Evolutionary conservation across 139 green algal genomes (phyloP).

Genomic region (Chlamydomonas incerta): DNA sequence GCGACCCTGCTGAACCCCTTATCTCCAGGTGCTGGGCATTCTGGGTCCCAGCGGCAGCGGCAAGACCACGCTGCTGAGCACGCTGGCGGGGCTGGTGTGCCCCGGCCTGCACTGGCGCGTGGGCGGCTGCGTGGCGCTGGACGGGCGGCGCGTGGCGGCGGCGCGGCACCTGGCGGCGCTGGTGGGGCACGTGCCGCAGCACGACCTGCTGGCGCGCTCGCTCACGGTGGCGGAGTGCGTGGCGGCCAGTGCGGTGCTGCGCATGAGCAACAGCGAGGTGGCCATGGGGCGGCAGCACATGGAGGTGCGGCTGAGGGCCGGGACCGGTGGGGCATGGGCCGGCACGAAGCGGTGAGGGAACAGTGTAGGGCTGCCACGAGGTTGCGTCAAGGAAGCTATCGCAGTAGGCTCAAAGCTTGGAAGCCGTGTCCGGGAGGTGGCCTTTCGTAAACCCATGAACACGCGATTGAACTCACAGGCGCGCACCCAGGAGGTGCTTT

Average conservation of each 20-base stretch:
- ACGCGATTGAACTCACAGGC: too few species aligned
- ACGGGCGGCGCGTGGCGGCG: constrained; percentile 3
- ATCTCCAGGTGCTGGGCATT: constrained; percentile 56
- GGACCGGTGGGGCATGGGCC: too few species aligned
- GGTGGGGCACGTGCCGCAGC: constrained; percentile 75
- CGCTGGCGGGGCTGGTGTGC: constrained; percentile 62
- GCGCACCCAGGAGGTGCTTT: background rate
- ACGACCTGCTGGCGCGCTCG: constrained; percentile 72
- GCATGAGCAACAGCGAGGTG: constrained; percentile 14
- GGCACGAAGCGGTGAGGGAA: background rate
- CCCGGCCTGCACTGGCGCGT: constrained; percentile 37
- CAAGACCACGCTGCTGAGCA: constrained; percentile 80
- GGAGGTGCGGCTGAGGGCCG: background rate
- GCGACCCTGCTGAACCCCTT: background rate
- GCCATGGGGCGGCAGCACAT: background rate
- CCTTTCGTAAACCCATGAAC: too few species aligned
- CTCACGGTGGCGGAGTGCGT: constrained; percentile 80
- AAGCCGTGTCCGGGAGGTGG: too few species aligned
- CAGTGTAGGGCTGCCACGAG: background rate
- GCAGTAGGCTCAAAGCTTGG: too few species aligned
- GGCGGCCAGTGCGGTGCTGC: constrained; percentile 48
- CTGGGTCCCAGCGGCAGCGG: constrained; percentile 73
- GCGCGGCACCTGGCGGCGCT: constrained; percentile 8
- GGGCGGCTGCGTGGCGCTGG: constrained; percentile 23
- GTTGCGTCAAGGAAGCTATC: too few species aligned